Evolutionary conservation across 2,329 filamentous ascomycete genomes (phyloP).

Genomic region (Talaromyces sp.): DNA sequence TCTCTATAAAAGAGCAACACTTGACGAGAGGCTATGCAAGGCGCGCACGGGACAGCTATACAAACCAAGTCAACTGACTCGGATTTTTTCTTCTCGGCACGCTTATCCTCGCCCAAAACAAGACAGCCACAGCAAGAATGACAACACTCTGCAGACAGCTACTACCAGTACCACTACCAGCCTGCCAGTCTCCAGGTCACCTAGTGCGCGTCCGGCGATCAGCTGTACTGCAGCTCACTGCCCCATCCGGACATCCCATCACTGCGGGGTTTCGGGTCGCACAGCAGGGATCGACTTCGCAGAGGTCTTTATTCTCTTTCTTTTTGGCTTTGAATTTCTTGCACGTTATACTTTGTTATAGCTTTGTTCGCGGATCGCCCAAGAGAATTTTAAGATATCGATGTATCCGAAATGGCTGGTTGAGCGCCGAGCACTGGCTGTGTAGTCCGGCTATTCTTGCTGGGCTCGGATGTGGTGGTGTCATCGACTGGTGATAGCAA

Average conservation of each 20-base stretch:
- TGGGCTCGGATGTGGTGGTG: background rate
- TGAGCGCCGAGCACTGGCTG: background rate
- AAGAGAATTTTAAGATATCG: background rate
- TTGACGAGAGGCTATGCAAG: background rate
- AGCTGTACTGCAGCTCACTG: background rate
- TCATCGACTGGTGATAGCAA: background rate
- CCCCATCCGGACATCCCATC: background rate
- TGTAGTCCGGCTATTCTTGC: background rate
- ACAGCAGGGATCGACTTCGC: background rate
- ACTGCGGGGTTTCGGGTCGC: background rate
- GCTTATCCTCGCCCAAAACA: background rate
- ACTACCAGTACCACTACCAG: too few species aligned
- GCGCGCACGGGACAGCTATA: background rate
- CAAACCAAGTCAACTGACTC: background rate
- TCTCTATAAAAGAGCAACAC: background rate
- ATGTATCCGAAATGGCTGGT: background rate
- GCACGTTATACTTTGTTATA: too few species aligned
- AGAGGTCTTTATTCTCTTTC: background rate
- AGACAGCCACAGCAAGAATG: background rate
- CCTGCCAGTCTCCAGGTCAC: background rate
- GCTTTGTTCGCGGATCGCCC: background rate
- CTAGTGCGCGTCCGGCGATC: background rate
- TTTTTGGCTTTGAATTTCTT: background rate
- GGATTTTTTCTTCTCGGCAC: background rate
- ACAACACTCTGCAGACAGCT: background rate